A percentile compares a stretch with the other conserved stretches of the same genome.
Conservation (phyloP, 768 basidiomycete species). For the Rhodosporidiobolus odoratus region DNA sequence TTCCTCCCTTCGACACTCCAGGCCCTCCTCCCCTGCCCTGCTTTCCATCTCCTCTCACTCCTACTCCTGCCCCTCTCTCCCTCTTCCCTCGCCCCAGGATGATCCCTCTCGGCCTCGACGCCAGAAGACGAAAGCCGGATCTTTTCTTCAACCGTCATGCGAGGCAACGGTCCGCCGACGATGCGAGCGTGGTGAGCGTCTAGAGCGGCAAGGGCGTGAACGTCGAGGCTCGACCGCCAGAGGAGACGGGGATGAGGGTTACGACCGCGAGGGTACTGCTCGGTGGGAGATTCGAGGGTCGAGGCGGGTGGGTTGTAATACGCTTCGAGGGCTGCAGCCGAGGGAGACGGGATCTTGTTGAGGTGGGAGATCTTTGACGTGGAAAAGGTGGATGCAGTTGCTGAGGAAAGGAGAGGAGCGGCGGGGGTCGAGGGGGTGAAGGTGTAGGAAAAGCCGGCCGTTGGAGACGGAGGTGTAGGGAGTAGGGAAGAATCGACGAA, state of each 20-base stretch:
- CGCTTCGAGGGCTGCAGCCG: neutral
- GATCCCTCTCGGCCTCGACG: slow-evolving; percentile 19
- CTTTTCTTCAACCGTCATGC: neutral
- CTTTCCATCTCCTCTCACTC: slow-evolving; percentile 4
- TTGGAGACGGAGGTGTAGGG: no score
- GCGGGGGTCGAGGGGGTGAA: neutral
- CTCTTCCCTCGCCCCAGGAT: slow-evolving; percentile 9
- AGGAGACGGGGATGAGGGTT: slow-evolving; percentile 25
- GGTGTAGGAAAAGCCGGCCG: neutral
- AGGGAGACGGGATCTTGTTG: neutral
- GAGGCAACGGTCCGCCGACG: slow-evolving; percentile 21
- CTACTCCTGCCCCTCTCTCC: slow-evolving; percentile 15
- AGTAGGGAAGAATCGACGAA: neutral
- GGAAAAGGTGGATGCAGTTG: neutral
- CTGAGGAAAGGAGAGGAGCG: neutral
- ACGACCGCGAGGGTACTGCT: slow-evolving; percentile 11
- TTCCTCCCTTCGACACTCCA: slow-evolving; percentile 22
- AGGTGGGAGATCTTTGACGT: neutral
- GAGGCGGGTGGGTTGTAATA: slow-evolving; percentile 9
- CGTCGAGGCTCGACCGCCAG: slow-evolving; percentile 21
- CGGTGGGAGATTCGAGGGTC: neutral
- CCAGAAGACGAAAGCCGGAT: neutral
- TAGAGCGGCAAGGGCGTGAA: slow-evolving; percentile 15
- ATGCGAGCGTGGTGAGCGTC: slow-evolving; percentile 26
- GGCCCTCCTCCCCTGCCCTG: neutral